These are phyloP conservation scores for Meira nashicola DNA, from an alignment of 1,284 basidiomycete species.

Conservation along the genomic window DNA sequence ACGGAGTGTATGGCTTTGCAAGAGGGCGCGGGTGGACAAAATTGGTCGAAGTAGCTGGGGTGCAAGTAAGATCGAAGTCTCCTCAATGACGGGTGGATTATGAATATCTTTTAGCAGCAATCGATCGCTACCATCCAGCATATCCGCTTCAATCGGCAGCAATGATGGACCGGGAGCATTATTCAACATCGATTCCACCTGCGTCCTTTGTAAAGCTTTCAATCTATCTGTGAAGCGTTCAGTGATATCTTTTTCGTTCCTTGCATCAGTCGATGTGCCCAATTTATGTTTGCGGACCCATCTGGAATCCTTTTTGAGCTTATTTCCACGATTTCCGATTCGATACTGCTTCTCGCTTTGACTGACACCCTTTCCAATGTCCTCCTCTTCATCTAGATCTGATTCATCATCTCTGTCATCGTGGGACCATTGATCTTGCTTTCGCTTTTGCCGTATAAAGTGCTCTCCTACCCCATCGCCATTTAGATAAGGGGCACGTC, in stretches of 20 bases:
- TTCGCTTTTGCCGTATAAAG: not conserved
- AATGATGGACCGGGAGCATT: constrained; percentile 4
- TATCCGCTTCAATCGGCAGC: not conserved
- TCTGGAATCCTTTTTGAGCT: constrained; percentile 42
- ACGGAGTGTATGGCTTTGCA: constrained; percentile 45
- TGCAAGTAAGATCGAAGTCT: constrained; percentile 41
- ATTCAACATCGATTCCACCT: constrained; percentile 13
- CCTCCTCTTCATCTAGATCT: constrained; percentile 8
- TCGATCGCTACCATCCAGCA: constrained; percentile 3
- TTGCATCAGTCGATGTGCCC: constrained; percentile 44
- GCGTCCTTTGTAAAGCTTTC: constrained; percentile 18
- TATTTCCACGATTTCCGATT: constrained; percentile 47
- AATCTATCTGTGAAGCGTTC: constrained; percentile 16
- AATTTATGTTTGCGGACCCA: constrained; percentile 47
- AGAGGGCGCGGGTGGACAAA: constrained; percentile 36
- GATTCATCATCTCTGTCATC: constrained; percentile 1
- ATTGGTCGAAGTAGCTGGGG: constrained; percentile 48
- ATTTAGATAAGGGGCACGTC: not conserved
- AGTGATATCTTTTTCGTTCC: constrained; percentile 36
- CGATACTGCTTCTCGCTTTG: constrained; percentile 15
- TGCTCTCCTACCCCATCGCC: not conserved
- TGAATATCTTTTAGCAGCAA: constrained; percentile 2
- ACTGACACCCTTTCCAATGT: not conserved
- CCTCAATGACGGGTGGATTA: not conserved
- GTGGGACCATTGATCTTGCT: not conserved